phyloP scores from a whole-genome alignment of 2,329 filamentous ascomycete genomes.

The Penicillium sp. region DNA sequence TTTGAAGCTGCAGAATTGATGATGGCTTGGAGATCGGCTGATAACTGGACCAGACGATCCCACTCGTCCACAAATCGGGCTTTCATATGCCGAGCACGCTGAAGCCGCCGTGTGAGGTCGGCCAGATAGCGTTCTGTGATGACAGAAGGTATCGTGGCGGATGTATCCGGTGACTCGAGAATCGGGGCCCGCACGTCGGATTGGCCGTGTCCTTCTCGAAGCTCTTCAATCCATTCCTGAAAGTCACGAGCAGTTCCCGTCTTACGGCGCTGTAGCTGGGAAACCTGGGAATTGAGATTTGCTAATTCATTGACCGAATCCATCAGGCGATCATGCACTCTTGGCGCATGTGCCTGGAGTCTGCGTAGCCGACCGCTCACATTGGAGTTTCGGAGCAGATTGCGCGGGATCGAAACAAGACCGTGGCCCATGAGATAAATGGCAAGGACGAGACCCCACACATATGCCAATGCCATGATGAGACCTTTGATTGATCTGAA shows the following conservation, averaged over 20 bases:
- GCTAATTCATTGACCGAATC: conserved; percentile 78
- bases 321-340: conserved; percentile 79
- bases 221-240: conserved; percentile 93
- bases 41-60: conserved; percentile 72
- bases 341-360: conserved; percentile 75
- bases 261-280: conserved; percentile 76
- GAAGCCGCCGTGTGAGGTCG: conserved; percentile 77
- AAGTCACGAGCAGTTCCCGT: conserved; percentile 71
- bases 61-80: conserved; percentile 82
- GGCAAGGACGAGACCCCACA: conserved; percentile 84
- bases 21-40: conserved; percentile 72
- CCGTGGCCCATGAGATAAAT: conserved; percentile 99
- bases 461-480: conserved; percentile 91
- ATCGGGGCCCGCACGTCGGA: conserved; percentile 55
- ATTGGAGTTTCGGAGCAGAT: conserved; percentile 74
- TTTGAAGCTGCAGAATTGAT: conserved; percentile 79
- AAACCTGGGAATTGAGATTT: conserved; percentile 75
- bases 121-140: conserved; percentile 93
- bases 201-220: conserved; percentile 71
- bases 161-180: conserved; percentile 32
- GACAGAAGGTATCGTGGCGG: conserved; percentile 65
- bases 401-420: conserved; percentile 82
- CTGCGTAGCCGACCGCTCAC: conserved; percentile 70
- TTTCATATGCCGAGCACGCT: conserved; percentile 77
- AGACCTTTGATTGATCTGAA: conserved; percentile 73